Evolutionary conservation across 139 green algal species (phyloP).

Genomic region (Mesostigma viride): DNA sequence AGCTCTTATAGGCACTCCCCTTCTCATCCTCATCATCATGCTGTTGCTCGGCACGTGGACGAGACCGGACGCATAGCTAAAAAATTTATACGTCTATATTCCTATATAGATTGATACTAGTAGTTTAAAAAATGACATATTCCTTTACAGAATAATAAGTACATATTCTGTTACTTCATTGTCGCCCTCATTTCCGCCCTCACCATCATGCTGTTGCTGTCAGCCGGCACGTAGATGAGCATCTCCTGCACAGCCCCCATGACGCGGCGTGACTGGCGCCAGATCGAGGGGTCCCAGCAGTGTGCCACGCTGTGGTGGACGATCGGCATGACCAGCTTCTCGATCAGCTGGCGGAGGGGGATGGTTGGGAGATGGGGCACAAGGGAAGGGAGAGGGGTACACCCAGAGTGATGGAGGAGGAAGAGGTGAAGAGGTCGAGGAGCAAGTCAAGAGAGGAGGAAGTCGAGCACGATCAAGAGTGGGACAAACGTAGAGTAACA

Average conservation of each 20-base stretch:
- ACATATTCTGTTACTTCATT: too few relatives aligned
- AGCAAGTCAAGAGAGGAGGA: too few relatives aligned
- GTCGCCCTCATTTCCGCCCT: neutral
- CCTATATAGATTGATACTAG: neutral
- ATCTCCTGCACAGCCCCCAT: slow-evolving; percentile 24
- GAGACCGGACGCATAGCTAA: neutral
- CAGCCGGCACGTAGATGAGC: slow-evolving; percentile 29
- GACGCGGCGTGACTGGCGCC: slow-evolving; percentile 32
- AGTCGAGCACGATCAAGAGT: too few relatives aligned
- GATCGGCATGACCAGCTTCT: slow-evolving; percentile 51
- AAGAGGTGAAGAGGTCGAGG: too few relatives aligned
- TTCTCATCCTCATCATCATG: neutral
- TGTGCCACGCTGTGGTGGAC: slow-evolving; percentile 38
- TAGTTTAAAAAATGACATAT: neutral
- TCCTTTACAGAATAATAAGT: slow-evolving; percentile 6
- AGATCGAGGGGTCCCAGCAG: slow-evolving; percentile 54
- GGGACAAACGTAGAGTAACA: too few relatives aligned
- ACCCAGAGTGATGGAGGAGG: too few relatives aligned
- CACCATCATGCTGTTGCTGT: slow-evolving; percentile 2
- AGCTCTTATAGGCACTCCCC: too few relatives aligned
- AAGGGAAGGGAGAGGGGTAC: too few relatives aligned
- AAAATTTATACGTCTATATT: slow-evolving; percentile 7
- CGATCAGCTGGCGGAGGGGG: slow-evolving; percentile 62
- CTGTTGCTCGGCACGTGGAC: neutral
- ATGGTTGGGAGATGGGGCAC: too few relatives aligned